A percentile compares a stretch with the other conserved stretches of the same genome.
Conservation (phyloP, 2,329 filamentous ascomycete species). For the Fusarium stilboides region DNA sequence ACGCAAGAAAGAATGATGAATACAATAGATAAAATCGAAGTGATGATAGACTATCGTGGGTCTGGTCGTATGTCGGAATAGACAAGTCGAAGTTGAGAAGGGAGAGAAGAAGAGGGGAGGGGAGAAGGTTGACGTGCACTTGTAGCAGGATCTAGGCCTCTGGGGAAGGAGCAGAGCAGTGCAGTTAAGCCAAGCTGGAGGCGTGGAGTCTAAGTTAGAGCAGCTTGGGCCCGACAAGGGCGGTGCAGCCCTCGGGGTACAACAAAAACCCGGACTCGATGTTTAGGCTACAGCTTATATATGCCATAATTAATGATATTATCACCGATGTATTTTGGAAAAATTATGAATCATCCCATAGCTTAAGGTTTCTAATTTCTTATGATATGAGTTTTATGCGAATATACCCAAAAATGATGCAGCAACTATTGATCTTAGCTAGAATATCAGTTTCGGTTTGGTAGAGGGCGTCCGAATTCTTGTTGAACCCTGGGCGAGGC, state of each 20-base stretch:
- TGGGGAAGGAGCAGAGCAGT: conserved; percentile 28
- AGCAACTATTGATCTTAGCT: too few relatives aligned
- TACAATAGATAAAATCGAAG: not conserved
- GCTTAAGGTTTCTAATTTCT: too few relatives aligned
- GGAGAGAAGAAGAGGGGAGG: conserved; percentile 35
- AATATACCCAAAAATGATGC: too few relatives aligned
- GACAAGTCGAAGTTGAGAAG: conserved; percentile 27
- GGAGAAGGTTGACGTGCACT: conserved; percentile 37
- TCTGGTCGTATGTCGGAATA: conserved; percentile 26
- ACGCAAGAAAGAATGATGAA: conserved; percentile 1
- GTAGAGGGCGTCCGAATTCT: too few relatives aligned
- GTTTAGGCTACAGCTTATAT: too few relatives aligned
- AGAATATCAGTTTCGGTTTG: too few relatives aligned
- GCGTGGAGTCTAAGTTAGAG: conserved; percentile 40
- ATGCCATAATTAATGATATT: too few relatives aligned
- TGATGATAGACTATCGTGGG: conserved; percentile 14
- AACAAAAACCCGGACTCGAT: too few relatives aligned
- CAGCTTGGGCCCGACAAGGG: conserved; percentile 28
- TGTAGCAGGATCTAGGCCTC: conserved; percentile 33
- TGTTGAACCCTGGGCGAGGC: too few relatives aligned
- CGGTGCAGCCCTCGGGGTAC: conserved; percentile 15
- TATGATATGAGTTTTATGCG: too few relatives aligned
- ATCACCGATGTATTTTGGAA: too few relatives aligned
- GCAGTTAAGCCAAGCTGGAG: not conserved
- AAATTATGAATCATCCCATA: too few relatives aligned